Percentiles rank a stretch among this genome's conserved stretches.
Conservation (phyloP, 2,329 filamentous ascomycete species). For the Colletotrichum limetticola region DNA sequence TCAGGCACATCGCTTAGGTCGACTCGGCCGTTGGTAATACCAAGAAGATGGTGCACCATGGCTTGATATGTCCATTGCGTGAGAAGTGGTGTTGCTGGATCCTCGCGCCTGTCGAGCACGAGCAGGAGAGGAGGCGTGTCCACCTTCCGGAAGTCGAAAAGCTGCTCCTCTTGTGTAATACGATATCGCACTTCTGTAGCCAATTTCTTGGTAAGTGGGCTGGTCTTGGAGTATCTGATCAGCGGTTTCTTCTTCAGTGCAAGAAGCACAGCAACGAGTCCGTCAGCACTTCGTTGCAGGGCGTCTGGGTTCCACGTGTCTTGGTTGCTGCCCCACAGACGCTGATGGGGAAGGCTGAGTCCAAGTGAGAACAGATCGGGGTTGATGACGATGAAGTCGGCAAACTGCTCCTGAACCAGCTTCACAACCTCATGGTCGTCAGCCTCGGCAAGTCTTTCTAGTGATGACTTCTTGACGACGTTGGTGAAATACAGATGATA, state of each 20-base stretch:
- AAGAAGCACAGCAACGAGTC: slow-evolving; percentile 83
- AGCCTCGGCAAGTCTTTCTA: slow-evolving; percentile 93
- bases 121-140: slow-evolving; percentile 95
- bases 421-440: slow-evolving; percentile 98
- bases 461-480: slow-evolving; percentile 93
- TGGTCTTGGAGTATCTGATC: slow-evolving; percentile 93
- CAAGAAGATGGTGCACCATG: slow-evolving; percentile 98
- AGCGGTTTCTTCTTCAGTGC: slow-evolving; percentile 97
- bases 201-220: slow-evolving; percentile 88
- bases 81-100: slow-evolving; percentile 92
- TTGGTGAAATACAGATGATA: slow-evolving; percentile 99
- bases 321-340: slow-evolving; percentile 83
- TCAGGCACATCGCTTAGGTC: slow-evolving; percentile 87
- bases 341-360: slow-evolving; percentile 76
- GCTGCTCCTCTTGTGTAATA: slow-evolving; percentile 93
- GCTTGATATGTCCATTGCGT: slow-evolving; percentile 99
- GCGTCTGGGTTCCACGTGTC: slow-evolving; percentile 94
- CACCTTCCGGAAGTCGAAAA: slow-evolving; percentile 95
- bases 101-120: slow-evolving; percentile 90
- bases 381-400: slow-evolving; percentile 95
- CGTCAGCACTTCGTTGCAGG: slow-evolving; percentile 87
- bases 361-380: slow-evolving; percentile 90
- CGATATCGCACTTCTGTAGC: slow-evolving; percentile 92
- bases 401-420: slow-evolving; percentile 93
- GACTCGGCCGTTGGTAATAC: slow-evolving; percentile 94